Base-by-base conservation (phyloP, 495 filamentous ascomycete species). In the Aspergillus cavernicola region DNA sequence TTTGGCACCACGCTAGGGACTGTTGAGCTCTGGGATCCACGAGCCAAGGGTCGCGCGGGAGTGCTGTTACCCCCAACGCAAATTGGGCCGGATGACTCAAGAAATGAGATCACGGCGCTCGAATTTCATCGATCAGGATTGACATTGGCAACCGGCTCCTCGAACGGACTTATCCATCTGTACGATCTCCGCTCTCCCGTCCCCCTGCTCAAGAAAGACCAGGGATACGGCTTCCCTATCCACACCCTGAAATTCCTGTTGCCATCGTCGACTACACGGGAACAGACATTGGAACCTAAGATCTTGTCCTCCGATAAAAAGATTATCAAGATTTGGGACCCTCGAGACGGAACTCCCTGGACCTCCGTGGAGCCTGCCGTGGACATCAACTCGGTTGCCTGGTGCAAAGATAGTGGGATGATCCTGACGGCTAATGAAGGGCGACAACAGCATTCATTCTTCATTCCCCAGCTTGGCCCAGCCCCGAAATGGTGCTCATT, bases 251-350 rank as follows among this genome's bases (percentile, higher is more conserved):
- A 86, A 32, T 96, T 95, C 74, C 79, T 99, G 29, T 85, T 81
- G 37, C 85, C 88, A 1, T 83, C 87, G 10, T 83, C 86, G 1
- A 68, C 68, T n/a, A 76, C 78, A 38, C 81, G 84, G 1, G 70
- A 76, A 23, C 76, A 79, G 57, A 80, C 72, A 20, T 62, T 81
- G 47, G 88, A 92, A 48, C 86, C 90, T 24, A 97, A 96, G 69
- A 84, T 99, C 42, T 73, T 99, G 32, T 92, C 90, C 1, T 80
- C 89, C 10, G 95, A 97, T 67, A 97, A 95, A 68, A 78, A 89
- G 53, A 95, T 96, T 56, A 96, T 99, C 74, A 99, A 99, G 71
- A 82, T 99, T 24, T 97, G 91, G 88, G 88, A 97, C 50, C 80
- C 88, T 23, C 74, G 82, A 16, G 82, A 84, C 51, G 91, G 92